phyloP scores from a whole-genome alignment of 2,329 filamentous ascomycete species.

The Boeremia exigua region DNA sequence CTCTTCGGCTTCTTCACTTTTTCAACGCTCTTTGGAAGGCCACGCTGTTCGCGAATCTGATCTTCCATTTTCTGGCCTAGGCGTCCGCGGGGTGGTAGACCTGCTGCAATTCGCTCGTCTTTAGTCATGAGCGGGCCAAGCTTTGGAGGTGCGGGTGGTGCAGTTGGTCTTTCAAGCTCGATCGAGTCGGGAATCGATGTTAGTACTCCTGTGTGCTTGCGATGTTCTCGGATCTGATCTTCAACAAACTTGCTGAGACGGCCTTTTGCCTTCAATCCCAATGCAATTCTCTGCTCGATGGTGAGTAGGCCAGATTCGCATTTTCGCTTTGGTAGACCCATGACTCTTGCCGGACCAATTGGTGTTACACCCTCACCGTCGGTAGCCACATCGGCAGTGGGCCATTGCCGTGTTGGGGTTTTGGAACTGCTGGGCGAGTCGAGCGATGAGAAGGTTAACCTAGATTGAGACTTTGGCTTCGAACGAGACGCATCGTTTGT shows the following conservation, averaged over 20 bases:
- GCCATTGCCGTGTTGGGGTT: not conserved
- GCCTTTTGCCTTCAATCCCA: conserved; percentile 34
- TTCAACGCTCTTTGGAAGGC: conserved; percentile 19
- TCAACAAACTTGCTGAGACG: conserved; percentile 33
- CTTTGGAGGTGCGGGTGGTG: conserved; percentile 8
- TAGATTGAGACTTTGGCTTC: conserved; percentile 3
- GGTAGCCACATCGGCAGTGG: not conserved
- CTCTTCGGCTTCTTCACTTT: conserved; percentile 27
- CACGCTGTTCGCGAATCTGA: conserved; percentile 32
- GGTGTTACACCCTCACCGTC: conserved; percentile 1
- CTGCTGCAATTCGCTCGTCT: conserved; percentile 35
- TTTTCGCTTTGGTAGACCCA: conserved; percentile 11
- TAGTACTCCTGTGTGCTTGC: conserved; percentile 28
- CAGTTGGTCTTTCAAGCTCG: not conserved
- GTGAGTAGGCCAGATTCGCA: conserved; percentile 26
- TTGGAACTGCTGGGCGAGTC: not conserved
- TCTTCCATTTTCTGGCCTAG: conserved; percentile 32
- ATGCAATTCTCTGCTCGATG: conserved; percentile 28
- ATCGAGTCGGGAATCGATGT: conserved; percentile 19
- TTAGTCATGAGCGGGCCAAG: conserved; percentile 32
- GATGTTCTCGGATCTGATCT: conserved; percentile 37
- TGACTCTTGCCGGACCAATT: not conserved
- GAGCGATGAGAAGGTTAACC: not conserved
- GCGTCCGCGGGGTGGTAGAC: conserved; percentile 33
- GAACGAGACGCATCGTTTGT: conserved; percentile 4